A percentile compares a stretch with the other conserved stretches of the same genome.
phyloP scores from a whole-genome alignment of 768 basidiomycete species.

The Cystofilobasidium ferigula region DNA sequence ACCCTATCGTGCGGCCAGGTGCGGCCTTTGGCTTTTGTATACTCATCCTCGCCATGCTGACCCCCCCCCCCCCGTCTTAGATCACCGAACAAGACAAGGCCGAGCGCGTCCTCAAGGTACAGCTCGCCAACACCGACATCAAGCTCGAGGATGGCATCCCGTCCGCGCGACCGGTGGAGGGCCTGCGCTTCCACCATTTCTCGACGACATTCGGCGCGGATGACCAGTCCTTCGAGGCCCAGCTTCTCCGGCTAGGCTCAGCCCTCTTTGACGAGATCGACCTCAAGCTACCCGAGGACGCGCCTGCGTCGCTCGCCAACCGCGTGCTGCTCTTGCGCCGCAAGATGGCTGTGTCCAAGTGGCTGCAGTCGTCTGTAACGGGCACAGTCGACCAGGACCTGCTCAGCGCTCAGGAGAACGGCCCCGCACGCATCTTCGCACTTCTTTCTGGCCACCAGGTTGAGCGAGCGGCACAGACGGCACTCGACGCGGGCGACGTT shows the following conservation, averaged over 20 bases:
- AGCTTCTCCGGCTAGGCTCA: constrained; percentile 73
- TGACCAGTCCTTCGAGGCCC: constrained; percentile 63
- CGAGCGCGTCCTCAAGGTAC: constrained; percentile 60
- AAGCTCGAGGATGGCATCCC: constrained; percentile 52
- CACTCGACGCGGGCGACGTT: constrained; percentile 62
- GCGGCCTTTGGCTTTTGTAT: constrained; percentile 11
- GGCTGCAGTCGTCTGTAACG: constrained; percentile 67
- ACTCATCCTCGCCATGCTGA: neutral
- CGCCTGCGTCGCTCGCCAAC: constrained; percentile 53
- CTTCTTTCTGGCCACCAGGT: constrained; percentile 79
- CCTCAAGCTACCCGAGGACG: constrained; percentile 48
- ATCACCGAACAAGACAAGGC: constrained; percentile 40
- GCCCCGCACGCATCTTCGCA: constrained; percentile 51
- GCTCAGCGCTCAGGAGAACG: constrained; percentile 44
- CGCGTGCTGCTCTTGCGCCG: constrained; percentile 56
- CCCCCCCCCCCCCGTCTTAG: constrained; percentile 46
- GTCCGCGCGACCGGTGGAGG: constrained; percentile 16
- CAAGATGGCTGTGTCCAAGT: constrained; percentile 66
- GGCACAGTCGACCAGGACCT: constrained; percentile 59
- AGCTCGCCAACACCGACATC: constrained; percentile 62
- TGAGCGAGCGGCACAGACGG: constrained; percentile 64
- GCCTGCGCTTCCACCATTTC: constrained; percentile 68
- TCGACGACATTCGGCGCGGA: constrained; percentile 56
- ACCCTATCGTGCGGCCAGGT: constrained; percentile 32
- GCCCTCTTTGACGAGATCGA: constrained; percentile 80